Evolutionary conservation across 306 rosid genomes (phyloP).

Genomic region (Trifolium pratense): DNA sequence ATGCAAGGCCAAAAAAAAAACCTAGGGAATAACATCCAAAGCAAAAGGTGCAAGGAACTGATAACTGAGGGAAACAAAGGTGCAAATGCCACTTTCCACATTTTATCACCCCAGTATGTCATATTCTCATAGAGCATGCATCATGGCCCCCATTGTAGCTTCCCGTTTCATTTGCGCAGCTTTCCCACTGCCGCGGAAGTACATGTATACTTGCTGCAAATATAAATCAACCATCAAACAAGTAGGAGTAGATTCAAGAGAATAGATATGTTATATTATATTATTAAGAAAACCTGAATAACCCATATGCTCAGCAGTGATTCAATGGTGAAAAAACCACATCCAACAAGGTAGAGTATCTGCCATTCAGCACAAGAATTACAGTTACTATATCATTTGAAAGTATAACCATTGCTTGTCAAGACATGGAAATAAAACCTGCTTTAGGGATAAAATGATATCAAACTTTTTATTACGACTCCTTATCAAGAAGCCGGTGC

Average conservation of each 20-base stretch:
- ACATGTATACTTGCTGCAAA: slow-evolving; percentile 92
- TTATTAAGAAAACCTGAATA: slow-evolving; percentile 67
- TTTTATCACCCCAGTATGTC: slow-evolving; percentile 28
- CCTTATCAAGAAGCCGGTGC: slow-evolving; percentile 5
- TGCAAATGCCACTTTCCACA: slow-evolving; percentile 28
- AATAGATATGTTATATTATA: background rate
- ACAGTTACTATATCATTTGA: slow-evolving; percentile 27
- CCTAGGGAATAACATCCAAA: slow-evolving; percentile 12
- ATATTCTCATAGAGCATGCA: slow-evolving; percentile 76
- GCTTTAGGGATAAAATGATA: background rate
- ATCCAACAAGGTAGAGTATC: slow-evolving; percentile 84
- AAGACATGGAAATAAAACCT: background rate
- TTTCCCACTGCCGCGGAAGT: slow-evolving; percentile 93
- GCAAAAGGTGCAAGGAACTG: slow-evolving; percentile 5
- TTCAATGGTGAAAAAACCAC: slow-evolving; percentile 66
- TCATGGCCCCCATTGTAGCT: slow-evolving; percentile 74
- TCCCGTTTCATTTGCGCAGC: slow-evolving; percentile 71
- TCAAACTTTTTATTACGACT: background rate
- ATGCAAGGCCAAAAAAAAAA: slow-evolving; percentile 22
- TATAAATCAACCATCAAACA: slow-evolving; percentile 30
- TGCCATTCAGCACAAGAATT: slow-evolving; percentile 44
- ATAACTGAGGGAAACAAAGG: background rate
- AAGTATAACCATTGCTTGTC: background rate
- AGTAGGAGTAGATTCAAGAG: background rate
- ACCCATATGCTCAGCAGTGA: slow-evolving; percentile 83